Evolutionary conservation across 805 yeast genomes (phyloP).

Genomic region (Wickerhamia fluorescens): DNA sequence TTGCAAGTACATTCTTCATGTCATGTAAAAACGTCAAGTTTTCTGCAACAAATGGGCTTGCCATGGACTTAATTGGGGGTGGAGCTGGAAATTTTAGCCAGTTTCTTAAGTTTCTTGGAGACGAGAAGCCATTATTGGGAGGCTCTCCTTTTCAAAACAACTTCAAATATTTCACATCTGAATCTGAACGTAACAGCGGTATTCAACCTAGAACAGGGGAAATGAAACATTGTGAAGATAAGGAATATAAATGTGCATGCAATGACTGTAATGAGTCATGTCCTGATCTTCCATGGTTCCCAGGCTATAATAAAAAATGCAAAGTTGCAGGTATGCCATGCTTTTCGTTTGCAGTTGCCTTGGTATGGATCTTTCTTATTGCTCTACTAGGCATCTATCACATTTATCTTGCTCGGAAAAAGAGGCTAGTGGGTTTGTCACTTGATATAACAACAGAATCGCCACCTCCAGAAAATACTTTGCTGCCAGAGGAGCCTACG

Average conservation of each 20-base stretch:
- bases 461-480: not conserved
- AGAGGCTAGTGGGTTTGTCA: not conserved
- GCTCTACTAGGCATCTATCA: constrained; percentile 40
- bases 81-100: constrained; percentile 72
- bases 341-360: constrained; percentile 55
- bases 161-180: constrained; percentile 42
- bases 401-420: constrained; percentile 14
- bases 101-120: constrained; percentile 86
- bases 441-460: not conserved
- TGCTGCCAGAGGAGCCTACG: not conserved
- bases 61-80: constrained; percentile 97
- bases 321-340: constrained; percentile 61
- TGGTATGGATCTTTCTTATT: constrained; percentile 36
- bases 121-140: constrained; percentile 86
- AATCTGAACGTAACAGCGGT: constrained; percentile 9
- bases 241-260: constrained; percentile 74
- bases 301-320: constrained; percentile 36
- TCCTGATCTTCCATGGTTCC: constrained; percentile 53
- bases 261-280: constrained; percentile 82
- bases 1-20: constrained; percentile 64
- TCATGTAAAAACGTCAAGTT: constrained; percentile 88
- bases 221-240: constrained; percentile 53
- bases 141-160: constrained; percentile 96
- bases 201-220: constrained; percentile 19
- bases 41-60: constrained; percentile 90